A percentile compares a stretch with the other conserved stretches of the same genome.
Conservation (phyloP, 257 asterid genomes). For the Solanum peruvianum region DNA sequence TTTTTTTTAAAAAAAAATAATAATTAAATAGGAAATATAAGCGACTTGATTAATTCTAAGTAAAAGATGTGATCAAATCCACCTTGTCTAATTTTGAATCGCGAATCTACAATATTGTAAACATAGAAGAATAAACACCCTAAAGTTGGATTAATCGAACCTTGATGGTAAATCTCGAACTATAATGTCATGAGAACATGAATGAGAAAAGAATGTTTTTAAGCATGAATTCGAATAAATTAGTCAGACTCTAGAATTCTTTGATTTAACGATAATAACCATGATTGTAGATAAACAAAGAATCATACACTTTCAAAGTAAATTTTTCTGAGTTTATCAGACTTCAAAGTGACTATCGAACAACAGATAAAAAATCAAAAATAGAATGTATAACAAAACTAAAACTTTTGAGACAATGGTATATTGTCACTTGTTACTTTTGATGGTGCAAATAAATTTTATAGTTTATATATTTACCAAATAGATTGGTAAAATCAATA, state of each 20-base stretch:
- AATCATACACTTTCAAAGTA: not conserved
- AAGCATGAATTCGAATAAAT: not conserved
- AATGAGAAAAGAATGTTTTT: not conserved
- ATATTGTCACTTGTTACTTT: not conserved
- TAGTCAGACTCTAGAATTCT: no score
- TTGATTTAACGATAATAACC: not conserved
- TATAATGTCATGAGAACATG: not conserved
- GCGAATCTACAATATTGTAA: not conserved
- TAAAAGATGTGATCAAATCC: not conserved
- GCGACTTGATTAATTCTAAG: not conserved
- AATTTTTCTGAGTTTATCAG: accelerated
- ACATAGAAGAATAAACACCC: not conserved
- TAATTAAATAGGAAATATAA: not conserved
- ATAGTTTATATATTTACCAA: not conserved
- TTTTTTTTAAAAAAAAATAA: no score
- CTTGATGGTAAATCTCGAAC: not conserved
- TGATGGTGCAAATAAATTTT: not conserved
- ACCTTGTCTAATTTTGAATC: not conserved
- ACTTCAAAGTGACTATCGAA: not conserved
- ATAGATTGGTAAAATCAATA: not conserved
- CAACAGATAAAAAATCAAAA: no score
- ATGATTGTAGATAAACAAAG: not conserved
- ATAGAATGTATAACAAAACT: not conserved
- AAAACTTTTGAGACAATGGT: not conserved
- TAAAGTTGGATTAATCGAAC: not conserved